These are phyloP conservation scores for Cyathus striatus DNA, from an alignment of 768 basidiomycete species.

Conservation along the genomic window DNA sequence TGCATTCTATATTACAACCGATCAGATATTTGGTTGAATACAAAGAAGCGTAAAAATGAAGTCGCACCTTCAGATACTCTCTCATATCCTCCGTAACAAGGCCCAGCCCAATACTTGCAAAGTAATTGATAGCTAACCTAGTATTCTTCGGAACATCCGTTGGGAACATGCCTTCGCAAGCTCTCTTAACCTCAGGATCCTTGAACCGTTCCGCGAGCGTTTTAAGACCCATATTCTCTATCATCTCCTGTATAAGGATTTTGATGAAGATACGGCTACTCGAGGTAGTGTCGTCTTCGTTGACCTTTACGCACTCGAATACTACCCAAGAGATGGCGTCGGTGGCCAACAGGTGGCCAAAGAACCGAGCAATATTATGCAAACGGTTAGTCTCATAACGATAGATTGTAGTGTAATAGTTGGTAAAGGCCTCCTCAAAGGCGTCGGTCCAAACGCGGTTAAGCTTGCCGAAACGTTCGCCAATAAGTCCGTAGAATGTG, in stretches of 20 bases:
- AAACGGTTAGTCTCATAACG: constrained; percentile 98
- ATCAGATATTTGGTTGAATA: constrained; percentile 7
- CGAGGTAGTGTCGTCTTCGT: constrained; percentile 96
- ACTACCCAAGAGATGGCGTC: constrained; percentile 90
- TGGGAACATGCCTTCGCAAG: constrained; percentile 87
- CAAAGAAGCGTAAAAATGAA: constrained; percentile 1
- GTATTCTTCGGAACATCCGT: constrained; percentile 96
- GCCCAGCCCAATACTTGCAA: constrained; percentile 91
- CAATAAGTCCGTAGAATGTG: constrained; percentile 91
- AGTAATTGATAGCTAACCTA: constrained; percentile 95
- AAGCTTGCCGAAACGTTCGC: constrained; percentile 94
- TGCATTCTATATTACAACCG: constrained; percentile 71
- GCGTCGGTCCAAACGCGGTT: constrained; percentile 92
- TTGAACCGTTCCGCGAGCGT: constrained; percentile 84
- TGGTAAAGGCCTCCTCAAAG: constrained; percentile 81
- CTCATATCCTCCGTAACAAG: constrained; percentile 93
- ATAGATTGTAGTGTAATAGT: constrained; percentile 95
- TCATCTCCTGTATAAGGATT: constrained; percentile 93
- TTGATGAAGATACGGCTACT: constrained; percentile 97
- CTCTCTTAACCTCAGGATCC: constrained; percentile 73
- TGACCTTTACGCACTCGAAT: constrained; percentile 83
- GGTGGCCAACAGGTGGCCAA: constrained; percentile 83
- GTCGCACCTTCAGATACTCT: constrained; percentile 83
- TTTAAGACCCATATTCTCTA: constrained; percentile 90
- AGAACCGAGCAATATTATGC: constrained; percentile 95